phyloP scores from a whole-genome alignment of 2,329 filamentous ascomycete genomes.

The Pseudogymnoascus pannorum region DNA sequence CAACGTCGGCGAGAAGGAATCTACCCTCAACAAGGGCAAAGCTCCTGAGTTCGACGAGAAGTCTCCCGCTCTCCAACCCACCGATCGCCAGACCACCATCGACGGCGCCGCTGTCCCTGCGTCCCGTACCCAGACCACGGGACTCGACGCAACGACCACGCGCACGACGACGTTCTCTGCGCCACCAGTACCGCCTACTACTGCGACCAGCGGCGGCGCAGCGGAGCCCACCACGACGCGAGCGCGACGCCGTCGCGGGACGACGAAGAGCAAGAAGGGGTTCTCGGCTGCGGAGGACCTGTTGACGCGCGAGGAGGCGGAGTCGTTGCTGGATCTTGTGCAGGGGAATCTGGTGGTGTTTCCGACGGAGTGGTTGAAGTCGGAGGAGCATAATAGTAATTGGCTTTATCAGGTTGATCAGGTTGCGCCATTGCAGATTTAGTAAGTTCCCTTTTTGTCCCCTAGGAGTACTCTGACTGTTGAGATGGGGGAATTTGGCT shows the following conservation, averaged over 20 bases:
- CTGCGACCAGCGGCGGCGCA: not conserved
- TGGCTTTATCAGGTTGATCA: constrained; percentile 97
- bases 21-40: not conserved
- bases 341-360: constrained; percentile 88
- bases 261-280: constrained; percentile 53
- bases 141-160: constrained; percentile 35
- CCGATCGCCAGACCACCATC: not conserved
- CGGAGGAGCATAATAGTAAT: constrained; percentile 86
- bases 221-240: constrained; percentile 41
- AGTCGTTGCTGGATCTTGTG: constrained; percentile 70
- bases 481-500: not conserved
- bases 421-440: constrained; percentile 93
- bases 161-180: constrained; percentile 50
- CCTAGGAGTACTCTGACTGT: not conserved
- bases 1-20: not conserved
- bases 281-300: constrained; percentile 66
- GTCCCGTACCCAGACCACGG: not conserved
- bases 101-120: not conserved
- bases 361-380: constrained; percentile 91
- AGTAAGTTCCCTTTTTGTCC: constrained; percentile 51
- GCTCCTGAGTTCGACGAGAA: not conserved
- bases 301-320: constrained; percentile 66
- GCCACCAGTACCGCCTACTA: constrained; percentile 3
- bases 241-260: constrained; percentile 54
- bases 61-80: not conserved